phyloP scores from a whole-genome alignment of 371 early-diverging fungal genomes.

The Mucor lusitanicus region DNA sequence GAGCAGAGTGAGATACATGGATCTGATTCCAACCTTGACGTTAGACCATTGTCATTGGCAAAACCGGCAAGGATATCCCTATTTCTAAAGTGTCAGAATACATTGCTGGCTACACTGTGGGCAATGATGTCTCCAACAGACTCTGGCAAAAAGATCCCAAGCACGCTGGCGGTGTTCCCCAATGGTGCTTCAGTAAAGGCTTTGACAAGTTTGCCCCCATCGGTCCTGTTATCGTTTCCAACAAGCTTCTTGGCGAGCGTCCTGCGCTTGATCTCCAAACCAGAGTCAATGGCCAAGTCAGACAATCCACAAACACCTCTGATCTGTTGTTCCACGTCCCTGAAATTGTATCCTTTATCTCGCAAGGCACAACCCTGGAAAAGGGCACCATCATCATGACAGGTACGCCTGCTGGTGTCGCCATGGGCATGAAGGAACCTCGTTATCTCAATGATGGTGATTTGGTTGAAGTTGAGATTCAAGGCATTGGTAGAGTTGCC shows the following conservation, averaged over 20 bases:
- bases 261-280: conserved; percentile 49
- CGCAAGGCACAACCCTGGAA: conserved; percentile 61
- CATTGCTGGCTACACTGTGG: conserved; percentile 62
- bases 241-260: conserved; percentile 47
- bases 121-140: conserved; percentile 60
- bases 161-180: conserved; percentile 37
- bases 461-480: conserved; percentile 52
- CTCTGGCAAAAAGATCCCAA: conserved; percentile 55
- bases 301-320: conserved; percentile 55
- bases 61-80: conserved; percentile 52
- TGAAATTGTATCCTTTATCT: conserved; percentile 54
- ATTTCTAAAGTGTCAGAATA: conserved; percentile 46
- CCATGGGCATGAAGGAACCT: conserved; percentile 52
- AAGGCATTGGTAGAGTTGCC: conserved; percentile 53
- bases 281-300: conserved; percentile 46
- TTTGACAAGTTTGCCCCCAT: conserved; percentile 66
- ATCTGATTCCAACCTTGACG: background rate
- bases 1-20: background rate
- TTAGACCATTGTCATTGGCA: conserved; percentile 57
- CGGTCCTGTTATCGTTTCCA: conserved; percentile 57
- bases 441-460: conserved; percentile 54
- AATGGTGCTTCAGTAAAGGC: conserved; percentile 64
- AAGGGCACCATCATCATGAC: conserved; percentile 65
- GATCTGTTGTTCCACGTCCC: conserved; percentile 53
- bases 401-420: conserved; percentile 63